Evolutionary conservation across 306 rosid species (phyloP), one percentile per base, ranked within the genome.

Genomic region (Vigna nakashimae): DNA sequence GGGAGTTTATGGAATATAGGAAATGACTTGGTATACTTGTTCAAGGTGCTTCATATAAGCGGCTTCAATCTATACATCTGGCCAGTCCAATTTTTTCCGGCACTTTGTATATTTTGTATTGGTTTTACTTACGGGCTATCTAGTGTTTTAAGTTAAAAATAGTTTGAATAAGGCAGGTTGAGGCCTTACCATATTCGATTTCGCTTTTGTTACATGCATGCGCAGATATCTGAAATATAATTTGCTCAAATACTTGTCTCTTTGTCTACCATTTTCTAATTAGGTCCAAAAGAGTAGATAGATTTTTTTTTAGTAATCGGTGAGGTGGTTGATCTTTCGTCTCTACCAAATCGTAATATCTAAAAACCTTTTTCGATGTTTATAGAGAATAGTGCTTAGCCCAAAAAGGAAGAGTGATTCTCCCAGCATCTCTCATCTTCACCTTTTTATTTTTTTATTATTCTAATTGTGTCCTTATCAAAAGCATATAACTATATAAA

Each of bases 1-100:
- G 26, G 57, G 58, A 52, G 45, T 63, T 66, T 72, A 45, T 72
- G 75, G 71, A 66, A 22, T 80, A 51, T 59, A 34, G 51, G 56
- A 67, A 62, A 43, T 67, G 65, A 10, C 55, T 45, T 48, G 72
- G 58, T 46, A 56, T 82, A 16, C 57, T 34, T 64, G 48, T 76
- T 76, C 15, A 45, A 82, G 32, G 75, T 11, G 42, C 34, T 30
- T 62, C 34, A 43, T 62, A 48, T 2, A 67, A 75, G 58, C 28
- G 65, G 69, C 73, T 43, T 76, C 57, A 51, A 42, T 50, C 28
- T 17, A 32, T 32, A 14, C 64, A 64, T 62, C 68, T 34, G 34
- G 10, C 26, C 4, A 3, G 62, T 46, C 38, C 36, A 36, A 15
- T 36, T 55, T 38, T 0, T 36, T 51, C 65, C 24, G 9, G 14